These are phyloP conservation scores for Neofusicoccum umdonicola DNA, from an alignment of 2,329 filamentous ascomycete species.

Conservation along the genomic window DNA sequence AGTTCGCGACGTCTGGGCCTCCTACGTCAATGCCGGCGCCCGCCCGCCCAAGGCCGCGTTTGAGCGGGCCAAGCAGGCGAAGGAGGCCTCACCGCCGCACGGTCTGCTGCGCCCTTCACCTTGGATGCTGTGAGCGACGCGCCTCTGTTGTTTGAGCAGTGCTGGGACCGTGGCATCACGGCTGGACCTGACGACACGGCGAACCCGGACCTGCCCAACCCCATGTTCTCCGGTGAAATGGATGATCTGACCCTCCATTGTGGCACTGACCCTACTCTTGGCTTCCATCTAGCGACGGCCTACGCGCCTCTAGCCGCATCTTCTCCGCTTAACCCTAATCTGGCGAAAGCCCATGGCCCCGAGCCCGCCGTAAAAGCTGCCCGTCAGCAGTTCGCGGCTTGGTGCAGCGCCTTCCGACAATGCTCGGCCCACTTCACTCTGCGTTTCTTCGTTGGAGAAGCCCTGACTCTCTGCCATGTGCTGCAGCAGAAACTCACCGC, in stretches of 20 bases:
- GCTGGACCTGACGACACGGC: conserved; percentile 18
- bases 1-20: conserved; percentile 42
- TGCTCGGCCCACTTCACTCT: conserved; percentile 36
- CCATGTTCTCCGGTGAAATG: conserved; percentile 46
- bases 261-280: conserved; percentile 51
- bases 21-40: conserved; percentile 27
- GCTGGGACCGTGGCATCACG: conserved; percentile 31
- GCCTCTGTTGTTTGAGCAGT: conserved; percentile 22
- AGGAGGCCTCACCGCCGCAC: not conserved
- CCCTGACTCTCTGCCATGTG: conserved; percentile 52
- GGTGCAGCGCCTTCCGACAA: conserved; percentile 44
- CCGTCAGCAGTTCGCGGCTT: conserved; percentile 47
- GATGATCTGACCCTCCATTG: conserved; percentile 45
- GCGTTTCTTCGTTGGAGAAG: conserved; percentile 51
- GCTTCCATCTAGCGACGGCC: conserved; percentile 54
- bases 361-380: conserved; percentile 32
- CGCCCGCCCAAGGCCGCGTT: not conserved
- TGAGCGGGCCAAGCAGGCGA: not conserved
- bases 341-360: not conserved
- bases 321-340: conserved; percentile 14
- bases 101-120: conserved; percentile 29
- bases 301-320: conserved; percentile 14
- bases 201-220: conserved; percentile 29
- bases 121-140: conserved; percentile 17
- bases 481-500: conserved; percentile 40